Evolutionary conservation across 1,139 yeast genomes (phyloP).

Genomic region (Yamadazyma oceani): DNA sequence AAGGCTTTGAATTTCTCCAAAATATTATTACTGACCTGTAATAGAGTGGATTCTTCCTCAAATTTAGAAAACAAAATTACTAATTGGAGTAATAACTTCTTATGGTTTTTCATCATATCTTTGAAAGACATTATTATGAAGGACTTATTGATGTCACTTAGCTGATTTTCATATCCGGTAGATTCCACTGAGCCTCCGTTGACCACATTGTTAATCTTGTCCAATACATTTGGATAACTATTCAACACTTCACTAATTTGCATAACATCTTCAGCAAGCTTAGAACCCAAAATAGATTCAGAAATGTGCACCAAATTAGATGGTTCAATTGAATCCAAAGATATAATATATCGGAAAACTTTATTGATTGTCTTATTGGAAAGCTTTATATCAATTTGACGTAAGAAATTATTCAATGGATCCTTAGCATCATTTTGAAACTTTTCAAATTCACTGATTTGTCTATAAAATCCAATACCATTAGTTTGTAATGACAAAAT

Average conservation of each 20-base stretch:
- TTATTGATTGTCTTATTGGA: conserved; percentile 27
- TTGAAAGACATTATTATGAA: conserved; percentile 9
- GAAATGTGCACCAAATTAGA: conserved; percentile 8
- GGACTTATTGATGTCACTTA: conserved; percentile 6
- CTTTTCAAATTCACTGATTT: conserved; percentile 34
- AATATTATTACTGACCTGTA: conserved; percentile 8
- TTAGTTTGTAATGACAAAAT: conserved; percentile 29
- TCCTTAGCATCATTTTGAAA: conserved; percentile 20
- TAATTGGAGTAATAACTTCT: conserved; percentile 9
- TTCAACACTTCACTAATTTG: conserved; percentile 20
- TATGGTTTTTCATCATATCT: conserved; percentile 12
- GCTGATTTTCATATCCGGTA: conserved; percentile 7
- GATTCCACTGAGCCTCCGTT: conserved; percentile 11
- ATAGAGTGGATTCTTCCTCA: conserved; percentile 10
- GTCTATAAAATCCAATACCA: conserved; percentile 35
- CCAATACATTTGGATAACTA: conserved; percentile 16
- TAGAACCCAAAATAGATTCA: conserved; percentile 9
- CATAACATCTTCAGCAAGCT: conserved; percentile 8
- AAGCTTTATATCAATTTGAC: conserved; percentile 15
- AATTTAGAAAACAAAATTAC: conserved; percentile 13
- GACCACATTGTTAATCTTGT: conserved; percentile 21
- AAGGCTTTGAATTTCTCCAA: conserved; percentile 12
- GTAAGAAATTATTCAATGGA: conserved; percentile 7
- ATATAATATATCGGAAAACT: conserved; percentile 16
- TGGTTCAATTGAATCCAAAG: conserved; percentile 1